phyloP scores from a whole-genome alignment of 192 early-diverging fungal species.

The Coemansia sp. region DNA sequence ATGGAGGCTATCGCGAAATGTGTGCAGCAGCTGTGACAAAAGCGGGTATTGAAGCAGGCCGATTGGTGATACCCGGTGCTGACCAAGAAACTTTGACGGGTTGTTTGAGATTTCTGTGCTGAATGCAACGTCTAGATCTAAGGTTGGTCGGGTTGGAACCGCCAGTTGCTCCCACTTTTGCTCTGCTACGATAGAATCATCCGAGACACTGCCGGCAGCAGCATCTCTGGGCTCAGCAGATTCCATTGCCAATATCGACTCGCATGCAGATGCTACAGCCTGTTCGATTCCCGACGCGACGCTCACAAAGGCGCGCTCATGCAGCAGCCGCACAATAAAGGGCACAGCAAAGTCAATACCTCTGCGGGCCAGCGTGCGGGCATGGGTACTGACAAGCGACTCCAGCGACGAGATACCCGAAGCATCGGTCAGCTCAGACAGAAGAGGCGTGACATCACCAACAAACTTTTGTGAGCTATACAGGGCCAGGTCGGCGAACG shows the following conservation, averaged over 20 bases:
- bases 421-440: slow-evolving; percentile 32
- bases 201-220: not conserved
- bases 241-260: slow-evolving; percentile 8
- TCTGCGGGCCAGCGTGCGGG: slow-evolving; percentile 23
- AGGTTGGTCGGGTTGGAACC: slow-evolving; percentile 24
- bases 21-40: slow-evolving; percentile 35
- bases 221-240: not conserved
- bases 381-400: slow-evolving; percentile 26
- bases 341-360: slow-evolving; percentile 33
- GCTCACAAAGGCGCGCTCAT: slow-evolving; percentile 46
- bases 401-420: slow-evolving; percentile 31
- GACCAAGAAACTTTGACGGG: slow-evolving; percentile 26
- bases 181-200: not conserved
- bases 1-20: slow-evolving; percentile 47
- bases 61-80: slow-evolving; percentile 41
- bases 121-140: slow-evolving; percentile 18
- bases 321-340: slow-evolving; percentile 20
- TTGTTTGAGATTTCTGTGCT: not conserved
- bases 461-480: slow-evolving; percentile 36
- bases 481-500: slow-evolving; percentile 34
- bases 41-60: slow-evolving; percentile 50
- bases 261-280: slow-evolving; percentile 15
- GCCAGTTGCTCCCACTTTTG: slow-evolving; percentile 40
- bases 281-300: slow-evolving; percentile 36
- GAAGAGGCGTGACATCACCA: slow-evolving; percentile 17